Evolutionary conservation across 2,329 filamentous ascomycete species (phyloP).

Genomic region (Phymatotrichopsis omnivora): DNA sequence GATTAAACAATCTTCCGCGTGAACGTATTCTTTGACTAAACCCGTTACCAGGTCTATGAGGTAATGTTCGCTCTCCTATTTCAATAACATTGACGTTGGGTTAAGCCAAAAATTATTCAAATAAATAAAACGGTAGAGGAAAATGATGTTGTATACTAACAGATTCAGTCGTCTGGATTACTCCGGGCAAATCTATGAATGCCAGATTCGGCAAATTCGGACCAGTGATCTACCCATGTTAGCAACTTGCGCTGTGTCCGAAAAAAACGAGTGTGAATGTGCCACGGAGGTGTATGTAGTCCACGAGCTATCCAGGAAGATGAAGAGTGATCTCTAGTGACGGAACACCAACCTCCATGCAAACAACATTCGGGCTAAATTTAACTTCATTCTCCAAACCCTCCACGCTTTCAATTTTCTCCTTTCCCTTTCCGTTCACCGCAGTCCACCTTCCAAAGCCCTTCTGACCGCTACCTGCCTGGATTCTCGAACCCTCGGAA

Average conservation of each 20-base stretch:
- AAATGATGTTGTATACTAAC: conserved; percentile 9
- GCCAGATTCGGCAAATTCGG: conserved; percentile 29
- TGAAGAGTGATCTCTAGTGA: neutral
- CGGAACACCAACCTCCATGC: conserved; percentile 27
- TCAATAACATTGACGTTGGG: neutral
- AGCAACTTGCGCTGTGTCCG: neutral
- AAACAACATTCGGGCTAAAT: conserved; percentile 31
- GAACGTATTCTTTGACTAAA: conserved; percentile 29
- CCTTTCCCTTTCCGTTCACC: neutral
- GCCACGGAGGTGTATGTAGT: too few species aligned
- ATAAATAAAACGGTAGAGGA: neutral
- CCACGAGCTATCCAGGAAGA: too few species aligned
- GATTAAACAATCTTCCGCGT: conserved; percentile 30
- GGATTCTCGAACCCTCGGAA: neutral
- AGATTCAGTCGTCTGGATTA: conserved; percentile 30
- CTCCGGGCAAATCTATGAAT: conserved; percentile 31
- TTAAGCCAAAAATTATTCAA: too few species aligned
- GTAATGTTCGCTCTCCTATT: conserved; percentile 29
- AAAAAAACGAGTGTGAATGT: too few species aligned
- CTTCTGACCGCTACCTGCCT: neutral
- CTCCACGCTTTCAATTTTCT: neutral
- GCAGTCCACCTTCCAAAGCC: neutral
- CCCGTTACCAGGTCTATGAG: conserved; percentile 29
- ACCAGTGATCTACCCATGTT: conserved; percentile 23
- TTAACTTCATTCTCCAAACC: conserved; percentile 25